These are phyloP conservation scores for Aureobasidium uvarum DNA, from an alignment of 2,329 filamentous ascomycete species.

Conservation along the genomic window DNA sequence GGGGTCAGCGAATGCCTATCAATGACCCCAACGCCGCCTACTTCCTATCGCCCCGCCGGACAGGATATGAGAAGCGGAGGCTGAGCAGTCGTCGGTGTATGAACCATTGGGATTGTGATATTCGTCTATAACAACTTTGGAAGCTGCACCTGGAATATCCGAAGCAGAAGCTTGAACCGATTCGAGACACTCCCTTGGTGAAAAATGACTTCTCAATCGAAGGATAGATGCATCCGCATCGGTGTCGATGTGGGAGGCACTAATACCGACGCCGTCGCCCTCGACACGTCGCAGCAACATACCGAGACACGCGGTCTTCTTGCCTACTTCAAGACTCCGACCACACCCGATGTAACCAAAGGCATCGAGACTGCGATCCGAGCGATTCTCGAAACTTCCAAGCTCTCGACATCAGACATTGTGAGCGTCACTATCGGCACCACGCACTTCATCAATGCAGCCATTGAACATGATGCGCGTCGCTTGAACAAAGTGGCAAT, in stretches of 20 bases:
- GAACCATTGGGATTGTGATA: not conserved
- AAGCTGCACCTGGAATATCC: too few relatives aligned
- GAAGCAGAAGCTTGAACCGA: not conserved
- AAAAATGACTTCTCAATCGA: not conserved
- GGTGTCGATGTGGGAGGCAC: slow-evolving; percentile 47
- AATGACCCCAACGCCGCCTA: not conserved
- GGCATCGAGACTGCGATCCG: slow-evolving; percentile 44
- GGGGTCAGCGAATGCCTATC: not conserved
- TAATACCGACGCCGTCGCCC: slow-evolving; percentile 40
- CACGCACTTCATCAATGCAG: slow-evolving; percentile 45
- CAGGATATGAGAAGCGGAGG: not conserved
- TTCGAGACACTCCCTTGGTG: not conserved
- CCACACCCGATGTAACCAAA: slow-evolving; percentile 44
- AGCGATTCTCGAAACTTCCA: slow-evolving; percentile 39
- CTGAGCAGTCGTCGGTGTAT: not conserved
- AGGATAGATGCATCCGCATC: slow-evolving; percentile 39
- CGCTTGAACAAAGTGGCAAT: slow-evolving; percentile 55
- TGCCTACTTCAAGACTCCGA: slow-evolving; percentile 43
- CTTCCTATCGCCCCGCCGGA: not conserved
- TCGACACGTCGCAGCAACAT: slow-evolving; percentile 35
- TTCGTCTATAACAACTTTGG: too few relatives aligned
- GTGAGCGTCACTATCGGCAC: slow-evolving; percentile 52
- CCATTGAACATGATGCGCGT: slow-evolving; percentile 43
- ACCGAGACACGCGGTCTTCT: slow-evolving; percentile 34
- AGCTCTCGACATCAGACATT: slow-evolving; percentile 36